Base-by-base conservation (phyloP, 129 eudicot genomes). In the Flaveria ramosissima region DNA sequence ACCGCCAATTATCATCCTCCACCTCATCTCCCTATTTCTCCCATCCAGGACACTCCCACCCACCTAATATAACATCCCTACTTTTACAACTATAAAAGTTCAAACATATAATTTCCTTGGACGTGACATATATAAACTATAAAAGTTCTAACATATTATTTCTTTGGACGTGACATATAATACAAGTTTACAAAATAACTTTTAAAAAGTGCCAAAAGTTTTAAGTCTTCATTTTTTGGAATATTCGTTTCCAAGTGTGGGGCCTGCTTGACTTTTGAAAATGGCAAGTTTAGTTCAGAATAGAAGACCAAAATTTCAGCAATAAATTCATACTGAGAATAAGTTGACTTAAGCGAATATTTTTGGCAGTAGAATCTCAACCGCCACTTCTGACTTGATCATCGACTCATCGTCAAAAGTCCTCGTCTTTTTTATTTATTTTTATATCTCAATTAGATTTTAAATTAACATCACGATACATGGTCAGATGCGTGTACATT, bases 321-420 rank as follows among this genome's bases (percentile, higher is more conserved):
- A 68, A 41, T 39, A 39, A 39, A 36, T 24, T 41, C 23, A n/a
- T 39, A 65, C 41, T 52, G 78, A 73, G 64, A 79, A 39, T 65
- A 17, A 47, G 42, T 64, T 73, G 75, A 72, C 78, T 72, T 4
- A 20, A 70, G 13, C 77, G 64, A 79, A 79, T 79, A 36, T 41
- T 24, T 64, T 73, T n/a, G 61, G 42, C 24, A 52, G 67, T 62
- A 57, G 57, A 70, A 39, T 63, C 78, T 71, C 83, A 79, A 72
- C 68, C 24, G 70, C 47, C 72, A 79, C 82, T 47, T 61, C 45
- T 19, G 74, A 79, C 78, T 63, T 64, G 68, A 72, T 71, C 73
- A 13, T 41, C 1, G 15, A 15, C 21, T 15, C 6, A 52, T 15
- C 42, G 72, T 52, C 78, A 62, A 71, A 79, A 63, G 78, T 67